phyloP scores from a whole-genome alignment of 106 monocot species.

The Platanthera guangdongensis region DNA sequence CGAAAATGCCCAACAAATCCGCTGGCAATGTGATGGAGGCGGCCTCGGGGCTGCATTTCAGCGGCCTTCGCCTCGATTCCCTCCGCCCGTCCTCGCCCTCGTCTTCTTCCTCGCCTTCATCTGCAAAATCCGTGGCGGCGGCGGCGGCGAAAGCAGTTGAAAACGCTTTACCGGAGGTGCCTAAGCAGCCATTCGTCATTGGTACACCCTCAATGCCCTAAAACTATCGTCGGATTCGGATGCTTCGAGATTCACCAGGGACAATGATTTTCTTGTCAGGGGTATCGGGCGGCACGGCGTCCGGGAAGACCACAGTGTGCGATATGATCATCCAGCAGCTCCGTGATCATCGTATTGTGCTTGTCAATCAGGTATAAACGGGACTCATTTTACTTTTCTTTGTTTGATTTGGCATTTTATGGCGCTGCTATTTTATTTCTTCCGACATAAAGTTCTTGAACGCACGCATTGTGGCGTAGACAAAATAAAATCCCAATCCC shows the following conservation, averaged over 20 bases:
- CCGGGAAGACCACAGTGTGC: conserved; percentile 78
- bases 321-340: conserved; percentile 79
- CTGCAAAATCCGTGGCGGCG: background rate
- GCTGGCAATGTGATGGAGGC: conserved; percentile 12
- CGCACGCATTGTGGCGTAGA: too few relatives aligned
- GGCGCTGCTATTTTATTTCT: too few relatives aligned
- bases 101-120: conserved; percentile 8
- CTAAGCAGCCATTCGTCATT: conserved; percentile 62
- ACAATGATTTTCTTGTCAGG: conserved; percentile 20
- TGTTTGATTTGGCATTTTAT: background rate
- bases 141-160: conserved; percentile 4
- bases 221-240: background rate
- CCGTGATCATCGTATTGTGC: conserved; percentile 62
- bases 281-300: conserved; percentile 65
- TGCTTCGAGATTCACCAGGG: background rate
- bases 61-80: conserved; percentile 11
- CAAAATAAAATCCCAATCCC: too few relatives aligned
- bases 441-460: too few relatives aligned
- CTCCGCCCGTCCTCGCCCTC: conserved; percentile 8
- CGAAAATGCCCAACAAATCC: conserved; percentile 12
- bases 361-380: conserved; percentile 45
- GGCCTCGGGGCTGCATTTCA: conserved; percentile 13
- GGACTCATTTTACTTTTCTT: background rate
- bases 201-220: conserved; percentile 26
- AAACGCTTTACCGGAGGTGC: conserved; percentile 10